These are phyloP conservation scores for Hygrophila difformis DNA, from an alignment of 257 asterid genomes.

Conservation along the genomic window DNA sequence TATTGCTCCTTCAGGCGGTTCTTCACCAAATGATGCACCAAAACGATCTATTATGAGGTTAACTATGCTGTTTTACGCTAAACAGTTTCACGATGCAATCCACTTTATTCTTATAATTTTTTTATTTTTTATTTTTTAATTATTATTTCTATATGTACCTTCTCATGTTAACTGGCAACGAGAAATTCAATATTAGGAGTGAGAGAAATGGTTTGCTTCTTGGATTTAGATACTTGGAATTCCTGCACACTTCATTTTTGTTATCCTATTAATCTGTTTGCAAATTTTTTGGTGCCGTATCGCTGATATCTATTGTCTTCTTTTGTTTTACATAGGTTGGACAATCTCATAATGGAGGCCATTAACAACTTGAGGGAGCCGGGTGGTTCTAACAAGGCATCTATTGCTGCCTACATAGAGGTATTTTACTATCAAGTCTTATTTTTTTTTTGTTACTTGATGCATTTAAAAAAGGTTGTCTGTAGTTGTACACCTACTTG, in stretches of 20 bases:
- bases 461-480: constrained; percentile 10
- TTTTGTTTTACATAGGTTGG: constrained; percentile 57
- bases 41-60: constrained; percentile 84
- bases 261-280: too few relatives aligned
- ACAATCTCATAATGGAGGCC: constrained; percentile 87
- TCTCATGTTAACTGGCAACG: too few relatives aligned
- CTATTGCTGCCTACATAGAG: constrained; percentile 87
- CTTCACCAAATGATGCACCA: constrained; percentile 64
- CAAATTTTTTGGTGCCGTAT: too few relatives aligned
- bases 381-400: constrained; percentile 79
- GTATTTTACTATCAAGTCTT: too few relatives aligned
- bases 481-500: constrained; percentile 6
- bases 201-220: too few relatives aligned
- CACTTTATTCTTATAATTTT: too few relatives aligned
- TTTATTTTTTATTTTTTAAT: too few relatives aligned
- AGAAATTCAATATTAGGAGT: too few relatives aligned
- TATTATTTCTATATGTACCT: too few relatives aligned
- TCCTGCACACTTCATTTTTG: too few relatives aligned
- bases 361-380: constrained; percentile 72
- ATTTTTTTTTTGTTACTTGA: not conserved
- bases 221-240: too few relatives aligned
- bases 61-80: not conserved
- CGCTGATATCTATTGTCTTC: constrained; percentile 14
- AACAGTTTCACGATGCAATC: too few relatives aligned
- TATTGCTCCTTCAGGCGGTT: constrained; percentile 54